Evolutionary conservation across 169 alveolate species (phyloP), one percentile per base, ranked within the genome.

Genomic region (Plasmodium vivax): DNA sequence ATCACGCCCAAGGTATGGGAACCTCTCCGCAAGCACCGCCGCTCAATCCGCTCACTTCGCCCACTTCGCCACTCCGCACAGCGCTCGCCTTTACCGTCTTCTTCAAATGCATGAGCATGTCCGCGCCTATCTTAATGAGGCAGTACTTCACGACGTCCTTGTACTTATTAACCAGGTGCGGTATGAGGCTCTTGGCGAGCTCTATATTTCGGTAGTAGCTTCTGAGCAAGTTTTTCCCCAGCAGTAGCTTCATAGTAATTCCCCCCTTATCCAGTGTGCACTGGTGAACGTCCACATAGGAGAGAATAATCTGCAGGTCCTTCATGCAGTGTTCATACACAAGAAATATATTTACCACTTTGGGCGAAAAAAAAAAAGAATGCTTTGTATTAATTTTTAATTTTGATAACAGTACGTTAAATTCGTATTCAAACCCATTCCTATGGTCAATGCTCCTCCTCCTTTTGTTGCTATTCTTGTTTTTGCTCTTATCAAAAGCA

Each of bases 281-380:
- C 84, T 96, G 97, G 93, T 97, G 98, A 56, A 96, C 98, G 83
- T 96, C 98, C n/a, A 97, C 97, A 94, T 96, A 97, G 3, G 98
- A 96, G 56, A 96, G 94, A 81, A 96, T 72, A 36, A 96, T 95
- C 90, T 97, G 98, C 38, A 97, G 83, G 36, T 96, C 97, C n/a
- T 91, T 92, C 92, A 82, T 92, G 56, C 95, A 92, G 77, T 92
- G 85, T 32, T 83, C 93, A 85, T 94, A 74, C 84, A 87, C 92
- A 95, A 91, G 54, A 77, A 90, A 68, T 82, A 71, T 90, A 83
- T 95, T 68, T 54, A 91, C 58, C 41, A 84, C 93, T 79, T 90
- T 47, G 79, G 94, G 92, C 58, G 92, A 68, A 68, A 74, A 80
- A n/a, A 73, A 85, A 23, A 83, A 85, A 16, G 51, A 23, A 34